phyloP scores from a whole-genome alignment of 441 rosid species.

The Corymbia citriodora region DNA sequence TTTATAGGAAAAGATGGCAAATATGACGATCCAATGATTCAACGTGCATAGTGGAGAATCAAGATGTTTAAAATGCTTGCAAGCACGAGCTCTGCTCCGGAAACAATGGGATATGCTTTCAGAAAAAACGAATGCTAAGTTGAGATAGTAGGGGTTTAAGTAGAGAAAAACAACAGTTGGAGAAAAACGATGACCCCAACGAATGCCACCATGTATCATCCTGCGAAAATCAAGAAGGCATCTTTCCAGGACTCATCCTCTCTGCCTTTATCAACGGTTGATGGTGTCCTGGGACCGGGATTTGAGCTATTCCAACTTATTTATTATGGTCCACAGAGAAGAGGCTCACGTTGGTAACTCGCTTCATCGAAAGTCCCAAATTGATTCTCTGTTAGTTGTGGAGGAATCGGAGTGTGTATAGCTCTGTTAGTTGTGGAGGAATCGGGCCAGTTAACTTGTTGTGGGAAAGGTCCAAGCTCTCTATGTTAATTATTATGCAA shows the following conservation, averaged over 20 bases:
- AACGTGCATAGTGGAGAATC: neutral
- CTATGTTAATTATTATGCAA: neutral
- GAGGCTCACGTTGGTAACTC: neutral
- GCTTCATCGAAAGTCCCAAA: neutral
- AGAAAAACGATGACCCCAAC: neutral
- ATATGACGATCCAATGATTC: accelerated
- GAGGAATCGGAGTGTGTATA: neutral
- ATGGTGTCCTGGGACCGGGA: neutral
- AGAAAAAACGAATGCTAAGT: neutral
- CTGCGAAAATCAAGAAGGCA: neutral
- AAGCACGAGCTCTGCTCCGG: neutral
- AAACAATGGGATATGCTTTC: neutral
- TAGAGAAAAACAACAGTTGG: neutral
- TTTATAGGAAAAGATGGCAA: neutral
- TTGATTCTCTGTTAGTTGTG: neutral
- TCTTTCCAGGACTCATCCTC: neutral
- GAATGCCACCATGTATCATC: neutral
- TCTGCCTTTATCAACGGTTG: neutral
- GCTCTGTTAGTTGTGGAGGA: neutral
- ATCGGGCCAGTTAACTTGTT: neutral
- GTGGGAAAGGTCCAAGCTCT: neutral
- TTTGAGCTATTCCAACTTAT: neutral
- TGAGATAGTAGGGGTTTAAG: neutral
- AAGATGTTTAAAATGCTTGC: neutral
- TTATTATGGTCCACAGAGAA: neutral